Percentiles rank a stretch among this genome's conserved stretches.
Conservation (phyloP, 129 eudicot species). For the Artemisia annua region DNA sequence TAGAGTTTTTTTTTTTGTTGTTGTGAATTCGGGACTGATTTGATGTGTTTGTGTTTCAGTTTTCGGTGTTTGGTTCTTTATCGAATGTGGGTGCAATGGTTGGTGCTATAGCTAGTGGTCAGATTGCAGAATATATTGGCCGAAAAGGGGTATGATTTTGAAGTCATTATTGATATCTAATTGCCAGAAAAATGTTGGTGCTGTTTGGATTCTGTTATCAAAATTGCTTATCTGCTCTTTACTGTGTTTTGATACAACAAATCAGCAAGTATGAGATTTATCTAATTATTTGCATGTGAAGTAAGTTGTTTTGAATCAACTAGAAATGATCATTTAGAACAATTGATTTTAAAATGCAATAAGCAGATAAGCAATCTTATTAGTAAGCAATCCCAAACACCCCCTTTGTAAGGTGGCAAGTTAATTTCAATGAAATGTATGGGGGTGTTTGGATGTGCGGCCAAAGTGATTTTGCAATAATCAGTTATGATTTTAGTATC, state of each 20-base stretch:
- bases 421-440: not conserved
- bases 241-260: no score
- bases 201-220: no score
- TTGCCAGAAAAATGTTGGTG: not conserved
- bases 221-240: no score
- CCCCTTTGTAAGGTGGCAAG: not conserved
- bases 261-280: no score
- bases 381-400: no score
- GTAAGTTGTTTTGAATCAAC: no score
- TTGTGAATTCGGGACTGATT: constrained; percentile 7
- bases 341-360: no score
- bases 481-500: not conserved
- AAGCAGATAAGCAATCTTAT: no score
- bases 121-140: constrained; percentile 87
- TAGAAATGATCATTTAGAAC: no score
- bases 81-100: constrained; percentile 98
- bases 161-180: not conserved
- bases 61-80: constrained; percentile 84
- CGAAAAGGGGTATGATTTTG: constrained; percentile 70
- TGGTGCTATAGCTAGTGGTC: constrained; percentile 96
- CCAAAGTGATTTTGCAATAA: not conserved
- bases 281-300: no score
- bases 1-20: not conserved
- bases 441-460: constrained; percentile 5
- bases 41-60: constrained; percentile 42